Conservation (phyloP, 768 basidiomycete species). For the Hericium rajendrae region DNA sequence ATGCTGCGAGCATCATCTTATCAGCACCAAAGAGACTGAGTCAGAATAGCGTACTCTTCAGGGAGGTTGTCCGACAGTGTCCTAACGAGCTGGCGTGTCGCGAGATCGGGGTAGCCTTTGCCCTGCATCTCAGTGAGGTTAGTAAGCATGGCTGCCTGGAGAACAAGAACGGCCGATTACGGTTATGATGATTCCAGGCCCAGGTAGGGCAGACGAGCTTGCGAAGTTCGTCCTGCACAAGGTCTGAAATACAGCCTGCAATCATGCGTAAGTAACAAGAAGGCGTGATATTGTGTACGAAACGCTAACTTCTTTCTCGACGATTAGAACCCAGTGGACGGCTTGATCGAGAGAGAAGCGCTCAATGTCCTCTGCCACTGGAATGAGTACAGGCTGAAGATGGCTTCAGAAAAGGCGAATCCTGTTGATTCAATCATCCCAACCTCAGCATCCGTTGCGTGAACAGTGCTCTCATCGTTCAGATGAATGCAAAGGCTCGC, state of each 20-base stretch:
- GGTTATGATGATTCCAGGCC: constrained; percentile 70
- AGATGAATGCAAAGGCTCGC: constrained; percentile 50
- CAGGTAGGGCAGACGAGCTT: constrained; percentile 38
- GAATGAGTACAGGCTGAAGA: constrained; percentile 64
- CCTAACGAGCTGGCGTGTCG: constrained; percentile 78
- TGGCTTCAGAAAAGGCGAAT: not conserved
- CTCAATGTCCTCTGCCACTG: constrained; percentile 61
- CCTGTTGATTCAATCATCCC: not conserved
- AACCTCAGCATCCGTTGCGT: constrained; percentile 52
- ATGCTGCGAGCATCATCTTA: constrained; percentile 35
- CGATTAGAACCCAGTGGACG: constrained; percentile 70
- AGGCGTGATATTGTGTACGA: no score
- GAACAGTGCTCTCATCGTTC: constrained; percentile 40
- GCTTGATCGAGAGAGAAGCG: constrained; percentile 45
- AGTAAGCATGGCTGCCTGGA: not conserved
- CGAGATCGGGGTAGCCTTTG: constrained; percentile 93
- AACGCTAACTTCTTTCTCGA: constrained; percentile 82
- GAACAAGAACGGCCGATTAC: constrained; percentile 25
- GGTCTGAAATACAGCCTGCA: constrained; percentile 89
- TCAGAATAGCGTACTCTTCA: constrained; percentile 31
- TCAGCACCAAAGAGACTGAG: not conserved
- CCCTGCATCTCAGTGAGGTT: constrained; percentile 41
- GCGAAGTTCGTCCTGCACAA: constrained; percentile 53
- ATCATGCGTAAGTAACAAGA: not conserved
- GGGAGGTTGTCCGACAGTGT: constrained; percentile 62